Base-by-base conservation (phyloP, 768 basidiomycete species). In the Amanita polypyramis region DNA sequence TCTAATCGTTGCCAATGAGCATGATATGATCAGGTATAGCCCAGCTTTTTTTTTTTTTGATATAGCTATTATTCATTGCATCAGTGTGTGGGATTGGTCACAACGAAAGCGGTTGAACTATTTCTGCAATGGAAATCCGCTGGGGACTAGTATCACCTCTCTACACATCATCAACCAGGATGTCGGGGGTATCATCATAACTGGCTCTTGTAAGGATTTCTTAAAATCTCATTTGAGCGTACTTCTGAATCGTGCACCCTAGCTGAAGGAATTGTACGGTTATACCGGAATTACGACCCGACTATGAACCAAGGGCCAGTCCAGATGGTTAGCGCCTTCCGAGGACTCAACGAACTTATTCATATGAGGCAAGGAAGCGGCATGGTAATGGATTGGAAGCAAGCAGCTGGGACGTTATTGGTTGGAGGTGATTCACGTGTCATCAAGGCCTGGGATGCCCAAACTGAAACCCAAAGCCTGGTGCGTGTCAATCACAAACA, bases 161-260 rank as follows among this genome's bases (percentile, higher is more conserved):
- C 66, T 97, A 17, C 80, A 91, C 47, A 82, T 97, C 59, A 90
- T 98, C 62, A 97, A 99, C 61, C 90, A 99, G 65, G 92, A 96
- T 49, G 85, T 92, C 11, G 86, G 89, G 7, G 92, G 91, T 1
- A 81, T 97, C 38, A 79, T 98, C 45, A 63, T 98, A 46, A 84
- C 86, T 21, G 92, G 82, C 4, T 86, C 95, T 52, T 79, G 91
- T 92, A 56, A 51, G 81, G 65, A 7, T 23, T 49, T 40, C 19
- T 19, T 49, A 30, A 43, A 42, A 11, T 17, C 3, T 14, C 32
- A 0, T 7, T 7, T 1, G 17, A 15, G 10, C 6, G 4, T 20
- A 12, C 11, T 21, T 9, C 27, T 47, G 20, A 47, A 1, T 40
- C 45, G 50, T 45, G 12, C 43, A 9, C 20, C 47, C 6, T 57